These are phyloP conservation scores for Collybia sordida DNA, from an alignment of 768 basidiomycete species.

Conservation along the genomic window DNA sequence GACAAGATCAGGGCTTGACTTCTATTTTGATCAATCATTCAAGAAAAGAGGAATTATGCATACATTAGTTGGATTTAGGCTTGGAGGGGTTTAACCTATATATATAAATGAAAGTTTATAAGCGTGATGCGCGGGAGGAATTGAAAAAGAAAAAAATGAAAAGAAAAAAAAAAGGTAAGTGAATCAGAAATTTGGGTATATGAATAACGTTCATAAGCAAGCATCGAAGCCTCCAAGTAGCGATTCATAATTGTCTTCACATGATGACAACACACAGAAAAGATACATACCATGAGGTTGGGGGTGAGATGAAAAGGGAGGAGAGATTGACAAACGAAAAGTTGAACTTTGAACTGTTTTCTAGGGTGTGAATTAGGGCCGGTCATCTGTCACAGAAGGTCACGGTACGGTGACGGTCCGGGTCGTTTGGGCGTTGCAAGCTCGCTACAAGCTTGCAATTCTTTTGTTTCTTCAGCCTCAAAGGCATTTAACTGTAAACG, in stretches of 20 bases:
- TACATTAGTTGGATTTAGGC: slow-evolving; percentile 17
- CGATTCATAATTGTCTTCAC: slow-evolving; percentile 82
- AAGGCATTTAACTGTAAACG: slow-evolving; percentile 12
- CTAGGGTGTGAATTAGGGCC: slow-evolving; percentile 29
- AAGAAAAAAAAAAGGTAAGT: slow-evolving; percentile 9
- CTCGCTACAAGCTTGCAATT: slow-evolving; percentile 1
- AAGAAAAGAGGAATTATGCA: slow-evolving; percentile 18
- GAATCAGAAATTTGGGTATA: slow-evolving; percentile 93
- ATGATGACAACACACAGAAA: slow-evolving; percentile 17
- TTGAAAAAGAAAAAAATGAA: too few relatives aligned
- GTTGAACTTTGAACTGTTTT: neutral
- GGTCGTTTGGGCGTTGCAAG: neutral
- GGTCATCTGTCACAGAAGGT: slow-evolving; percentile 18
- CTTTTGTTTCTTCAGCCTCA: slow-evolving; percentile 18
- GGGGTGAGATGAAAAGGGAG: slow-evolving; percentile 9
- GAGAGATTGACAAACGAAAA: slow-evolving; percentile 15
- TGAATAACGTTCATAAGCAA: slow-evolving; percentile 65
- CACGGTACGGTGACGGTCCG: slow-evolving; percentile 2
- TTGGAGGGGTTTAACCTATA: neutral
- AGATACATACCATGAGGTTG: slow-evolving; percentile 30
- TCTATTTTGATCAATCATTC: slow-evolving; percentile 75
- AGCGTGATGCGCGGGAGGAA: slow-evolving; percentile 12
- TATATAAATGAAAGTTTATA: slow-evolving; percentile 11
- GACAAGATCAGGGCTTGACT: slow-evolving; percentile 90
- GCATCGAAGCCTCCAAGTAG: slow-evolving; percentile 74